Base-by-base conservation (phyloP, 257 asterid genomes). In the Scutellaria baicalensis region DNA sequence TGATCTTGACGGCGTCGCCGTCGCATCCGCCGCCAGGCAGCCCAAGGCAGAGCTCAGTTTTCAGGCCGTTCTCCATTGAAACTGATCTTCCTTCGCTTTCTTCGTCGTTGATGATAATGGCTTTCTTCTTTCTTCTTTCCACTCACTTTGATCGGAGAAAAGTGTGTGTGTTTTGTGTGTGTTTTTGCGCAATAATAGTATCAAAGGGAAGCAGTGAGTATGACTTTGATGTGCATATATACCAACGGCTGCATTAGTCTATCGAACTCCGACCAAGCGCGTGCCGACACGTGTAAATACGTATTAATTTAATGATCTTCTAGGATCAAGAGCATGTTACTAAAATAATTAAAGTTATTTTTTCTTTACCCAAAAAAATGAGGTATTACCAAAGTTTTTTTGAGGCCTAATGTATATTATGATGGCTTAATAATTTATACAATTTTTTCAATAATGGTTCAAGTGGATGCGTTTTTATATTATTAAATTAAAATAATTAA, bases 321-420 rank as follows among this genome's bases (percentile, higher is more conserved):
- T 83, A 79, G 90, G 96, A 88, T 88, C 97, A 82, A 76, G 79
- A 69, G 82, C 96, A 91, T 85, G 96, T 85, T 88, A 79, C 89
- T 80, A 77, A 73, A 74, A 79, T 79, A 80, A 71, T 79, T 80
- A 67, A 67, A 77, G 59, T 50, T 20, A 45, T 20, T 45, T 55
- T 77, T 65, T 69, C 48, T 56, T 69, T 38, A 17, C 66, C 47
- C 17, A 14, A 50, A 35, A 9, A 8, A 52, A 0, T 3, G 1
- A 59, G 64, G 57, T 12, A 40, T 52, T 20, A 51, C 36, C 70
- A 38, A 66, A 58, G 58, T 31, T 62, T 78, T 62, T 78, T 59
- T 42, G 69, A 51, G 47, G 66, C 64, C 69, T 51, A 57, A 65
- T 71, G 56, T 79, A 60, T 66, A 51, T 35, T 74, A 62, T 71